Percentiles rank a stretch among this genome's conserved stretches.
These are phyloP conservation scores for Pneumocystis carinii DNA, from an alignment of 1,139 yeast species.

Conservation along the genomic window DNA sequence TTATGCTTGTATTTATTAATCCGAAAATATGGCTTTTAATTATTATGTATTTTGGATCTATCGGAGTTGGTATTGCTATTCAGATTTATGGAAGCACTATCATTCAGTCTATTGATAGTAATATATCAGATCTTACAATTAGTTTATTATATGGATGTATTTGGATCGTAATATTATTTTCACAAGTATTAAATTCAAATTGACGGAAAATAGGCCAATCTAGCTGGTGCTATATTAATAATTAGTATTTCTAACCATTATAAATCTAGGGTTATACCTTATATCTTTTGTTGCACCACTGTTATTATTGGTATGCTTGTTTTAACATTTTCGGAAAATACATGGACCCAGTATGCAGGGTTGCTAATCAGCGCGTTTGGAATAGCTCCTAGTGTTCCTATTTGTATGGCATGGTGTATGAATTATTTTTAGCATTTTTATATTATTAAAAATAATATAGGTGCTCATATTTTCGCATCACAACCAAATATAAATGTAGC, in stretches of 20 bases:
- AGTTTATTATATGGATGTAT: neutral
- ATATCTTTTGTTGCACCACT: conserved; percentile 44
- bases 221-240: conserved; percentile 57
- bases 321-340: conserved; percentile 39
- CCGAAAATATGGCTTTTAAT: conserved; percentile 63
- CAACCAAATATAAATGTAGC: conserved; percentile 82
- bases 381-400: conserved; percentile 81
- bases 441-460: neutral
- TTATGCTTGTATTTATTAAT: conserved; percentile 44
- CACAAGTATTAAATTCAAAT: neutral
- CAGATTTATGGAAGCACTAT: conserved; percentile 81
- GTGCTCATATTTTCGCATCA: conserved; percentile 22
- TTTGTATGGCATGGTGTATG: conserved; percentile 59
- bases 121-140: neutral
- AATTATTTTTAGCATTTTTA: neutral
- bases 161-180: conserved; percentile 14
- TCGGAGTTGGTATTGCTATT: conserved; percentile 74
- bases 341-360: conserved; percentile 71
- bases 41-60: conserved; percentile 84
- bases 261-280: conserved; percentile 46
- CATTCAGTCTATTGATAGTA: conserved; percentile 24
- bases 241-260: conserved; percentile 70
- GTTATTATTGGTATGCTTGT: conserved; percentile 64
- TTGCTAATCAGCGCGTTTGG: conserved; percentile 72
- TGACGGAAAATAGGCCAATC: conserved; percentile 28